Evolutionary conservation across 176 grass and related monocot species (phyloP).

Genomic region (Carex littledalei): DNA sequence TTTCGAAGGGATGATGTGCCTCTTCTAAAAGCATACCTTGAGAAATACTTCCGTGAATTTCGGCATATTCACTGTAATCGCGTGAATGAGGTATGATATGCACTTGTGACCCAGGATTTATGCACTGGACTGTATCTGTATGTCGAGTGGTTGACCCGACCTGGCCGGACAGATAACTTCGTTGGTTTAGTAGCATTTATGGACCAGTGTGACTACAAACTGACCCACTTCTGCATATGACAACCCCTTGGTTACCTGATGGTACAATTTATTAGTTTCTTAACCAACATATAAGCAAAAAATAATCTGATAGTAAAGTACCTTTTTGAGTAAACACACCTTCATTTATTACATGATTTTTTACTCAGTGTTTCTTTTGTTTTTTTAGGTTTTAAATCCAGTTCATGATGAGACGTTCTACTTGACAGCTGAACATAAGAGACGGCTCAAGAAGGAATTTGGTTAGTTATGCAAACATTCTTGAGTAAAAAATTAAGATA

Average conservation of each 20-base stretch:
- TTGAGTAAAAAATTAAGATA: neutral
- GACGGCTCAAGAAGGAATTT: conserved; percentile 69
- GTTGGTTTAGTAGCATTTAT: too few relatives aligned
- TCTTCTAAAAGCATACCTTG: conserved; percentile 53
- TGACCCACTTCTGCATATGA: neutral
- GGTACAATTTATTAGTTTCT: neutral
- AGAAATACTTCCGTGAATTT: conserved; percentile 29
- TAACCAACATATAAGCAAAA: neutral
- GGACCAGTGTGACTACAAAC: too few relatives aligned
- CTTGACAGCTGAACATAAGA: conserved; percentile 64
- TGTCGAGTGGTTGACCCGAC: neutral
- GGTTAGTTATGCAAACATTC: conserved; percentile 31
- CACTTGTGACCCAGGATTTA: neutral
- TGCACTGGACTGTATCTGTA: neutral
- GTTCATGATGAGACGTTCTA: conserved; percentile 76
- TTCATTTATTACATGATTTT: neutral
- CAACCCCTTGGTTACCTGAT: neutral
- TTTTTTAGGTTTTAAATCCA: conserved; percentile 51
- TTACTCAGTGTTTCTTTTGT: neutral
- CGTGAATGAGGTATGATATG: conserved; percentile 41
- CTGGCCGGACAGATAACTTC: too few relatives aligned
- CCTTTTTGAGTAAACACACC: neutral
- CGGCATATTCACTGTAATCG: conserved; percentile 31
- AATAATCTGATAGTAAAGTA: neutral
- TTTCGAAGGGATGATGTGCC: conserved; percentile 69